phyloP scores from a whole-genome alignment of 2,329 filamentous ascomycete genomes.

The Ascochyta viciae-villosae region DNA sequence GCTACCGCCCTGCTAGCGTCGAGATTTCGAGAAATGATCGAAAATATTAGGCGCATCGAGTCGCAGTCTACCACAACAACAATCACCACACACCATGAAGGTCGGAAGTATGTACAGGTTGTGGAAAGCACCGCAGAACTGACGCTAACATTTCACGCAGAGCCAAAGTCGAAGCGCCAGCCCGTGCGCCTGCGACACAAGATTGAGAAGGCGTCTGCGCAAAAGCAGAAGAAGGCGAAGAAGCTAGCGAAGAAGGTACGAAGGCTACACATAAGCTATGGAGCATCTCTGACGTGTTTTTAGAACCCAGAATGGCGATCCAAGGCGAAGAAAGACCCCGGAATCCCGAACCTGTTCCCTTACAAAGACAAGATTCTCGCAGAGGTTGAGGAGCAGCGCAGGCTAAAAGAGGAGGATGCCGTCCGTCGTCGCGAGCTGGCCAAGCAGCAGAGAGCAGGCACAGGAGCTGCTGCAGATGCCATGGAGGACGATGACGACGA shows the following conservation, averaged over 20 bases:
- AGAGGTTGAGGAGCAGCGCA: conserved; percentile 89
- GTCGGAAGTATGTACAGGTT: conserved; percentile 49
- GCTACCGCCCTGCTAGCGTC: neutral
- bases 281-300: conserved; percentile 25
- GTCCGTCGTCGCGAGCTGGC: conserved; percentile 73
- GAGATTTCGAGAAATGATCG: conserved; percentile 30
- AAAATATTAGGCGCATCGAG: conserved; percentile 33
- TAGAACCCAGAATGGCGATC: conserved; percentile 95
- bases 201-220: conserved; percentile 88
- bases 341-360: conserved; percentile 95
- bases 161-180: conserved; percentile 92
- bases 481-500: conserved; percentile 47
- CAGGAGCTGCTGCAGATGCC: conserved; percentile 45
- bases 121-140: too few relatives aligned
- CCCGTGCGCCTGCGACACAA: conserved; percentile 91
- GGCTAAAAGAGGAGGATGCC: conserved; percentile 78
- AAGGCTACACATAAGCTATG: neutral
- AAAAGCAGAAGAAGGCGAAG: conserved; percentile 88
- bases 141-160: conserved; percentile 55
- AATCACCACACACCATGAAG: conserved; percentile 45
- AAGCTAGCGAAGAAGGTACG: conserved; percentile 84
- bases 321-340: conserved; percentile 95
- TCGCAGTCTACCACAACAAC: conserved; percentile 19
- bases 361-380: conserved; percentile 96
- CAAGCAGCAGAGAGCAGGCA: conserved; percentile 53